phyloP scores from a whole-genome alignment of 345 rosid genomes.

The Melaleuca alternifolia region DNA sequence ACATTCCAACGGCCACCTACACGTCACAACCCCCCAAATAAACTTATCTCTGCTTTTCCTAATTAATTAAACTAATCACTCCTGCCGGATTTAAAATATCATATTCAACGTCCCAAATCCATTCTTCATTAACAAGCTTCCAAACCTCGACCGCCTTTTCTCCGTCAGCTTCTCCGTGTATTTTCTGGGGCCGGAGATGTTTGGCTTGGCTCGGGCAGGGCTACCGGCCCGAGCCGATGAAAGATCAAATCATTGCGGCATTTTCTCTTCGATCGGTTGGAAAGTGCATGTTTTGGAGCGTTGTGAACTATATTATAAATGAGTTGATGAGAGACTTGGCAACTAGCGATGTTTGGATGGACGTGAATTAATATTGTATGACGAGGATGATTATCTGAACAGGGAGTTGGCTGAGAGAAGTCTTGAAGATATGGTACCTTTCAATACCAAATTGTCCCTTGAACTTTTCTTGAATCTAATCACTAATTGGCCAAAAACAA shows the following conservation, averaged over 20 bases:
- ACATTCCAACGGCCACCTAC: slow-evolving; percentile 16
- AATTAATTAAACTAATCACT: slow-evolving; percentile 6
- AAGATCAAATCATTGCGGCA: neutral
- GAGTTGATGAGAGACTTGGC: neutral
- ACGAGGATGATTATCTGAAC: neutral
- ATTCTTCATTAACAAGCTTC: slow-evolving; percentile 12
- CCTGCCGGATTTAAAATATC: slow-evolving; percentile 16
- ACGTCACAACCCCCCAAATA: slow-evolving; percentile 1
- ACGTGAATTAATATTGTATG: neutral
- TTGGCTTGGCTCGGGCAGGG: neutral
- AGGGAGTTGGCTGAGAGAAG: neutral
- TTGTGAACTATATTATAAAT: neutral
- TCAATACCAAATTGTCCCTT: neutral
- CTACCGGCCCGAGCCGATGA: neutral
- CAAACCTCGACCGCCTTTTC: slow-evolving; percentile 33
- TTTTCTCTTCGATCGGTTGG: neutral
- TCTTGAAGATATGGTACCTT: neutral
- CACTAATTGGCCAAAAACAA: neutral
- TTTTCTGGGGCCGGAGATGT: slow-evolving; percentile 1
- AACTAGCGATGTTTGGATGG: neutral
- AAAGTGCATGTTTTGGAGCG: neutral
- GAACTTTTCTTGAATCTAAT: neutral
- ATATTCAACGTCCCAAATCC: slow-evolving; percentile 7
- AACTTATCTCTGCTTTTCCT: neutral
- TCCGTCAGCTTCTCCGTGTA: slow-evolving; percentile 26